Base-by-base conservation (phyloP, 805 yeast genomes). In the Candida ponderosae region DNA sequence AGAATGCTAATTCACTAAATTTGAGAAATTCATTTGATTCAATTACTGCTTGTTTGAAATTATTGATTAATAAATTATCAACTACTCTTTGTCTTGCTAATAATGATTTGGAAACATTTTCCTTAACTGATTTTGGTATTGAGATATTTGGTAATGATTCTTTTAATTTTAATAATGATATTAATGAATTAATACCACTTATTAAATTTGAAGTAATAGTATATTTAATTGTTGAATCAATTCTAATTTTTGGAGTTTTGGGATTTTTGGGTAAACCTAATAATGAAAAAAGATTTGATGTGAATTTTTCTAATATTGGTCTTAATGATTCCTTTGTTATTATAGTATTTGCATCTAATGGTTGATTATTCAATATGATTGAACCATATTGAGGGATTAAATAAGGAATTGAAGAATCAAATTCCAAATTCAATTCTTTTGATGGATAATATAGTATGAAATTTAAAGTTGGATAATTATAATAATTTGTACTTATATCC, bases 361-460 rank as follows among this genome's bases (percentile, higher is more conserved):
- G 50, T n/a, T 44, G 40, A 21, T 51, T 48, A 32, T 55, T 80
- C 68, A 54, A 62, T 52, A 44, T 81, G 63, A 50, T 63, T 57
- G 39, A 85, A 74, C 43, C 96, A 96, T 95, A 89, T 59, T 84
- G 95, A 7, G 96, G 95, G 18, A 90, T 75, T 33, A 83, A 57
- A 51, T 81, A 88, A 38, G 44, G 40, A 0, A 50, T 37, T 38
- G 5, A 67, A 14, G 13, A 5, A 24, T 42, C 68, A 39, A 68
- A 60, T 32, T 63, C 72, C 34, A 81, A 73, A 5, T 41, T 46
- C 49, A 76, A 65, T 19, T 65, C 60, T 29, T 58, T 50, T 5
- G 70, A 63, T 3, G 94, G 88, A 37, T 79, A 70, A 49, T 79
- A 85, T 1, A 81, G 59, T 16, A 84, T 65, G 50, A 90, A 78